Evolutionary conservation across 2,329 filamentous ascomycete genomes (phyloP), one percentile per base, ranked within the genome.

Genomic region (Claviceps purpurea): DNA sequence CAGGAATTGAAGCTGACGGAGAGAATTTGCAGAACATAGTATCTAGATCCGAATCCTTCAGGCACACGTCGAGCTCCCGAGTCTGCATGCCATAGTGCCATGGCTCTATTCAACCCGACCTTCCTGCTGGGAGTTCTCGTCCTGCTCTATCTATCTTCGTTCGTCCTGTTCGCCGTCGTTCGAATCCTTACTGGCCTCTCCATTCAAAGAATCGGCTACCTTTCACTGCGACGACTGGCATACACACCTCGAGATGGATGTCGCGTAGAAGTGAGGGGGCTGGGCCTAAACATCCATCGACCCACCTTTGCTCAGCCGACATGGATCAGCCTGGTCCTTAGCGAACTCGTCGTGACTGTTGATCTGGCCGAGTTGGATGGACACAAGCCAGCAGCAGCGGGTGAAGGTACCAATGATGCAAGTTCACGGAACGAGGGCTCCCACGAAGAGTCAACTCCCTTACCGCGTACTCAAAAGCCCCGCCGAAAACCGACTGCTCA

Each of bases 291-390:
- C 53, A 70, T 97, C 56, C 93, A 98, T 69, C 83, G 90, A 4
- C 93, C 93, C 13, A 97, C 93, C 5, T 97, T 98, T 69, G 89
- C 91, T 47, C 89, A 97, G 66, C 93, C 93, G 45, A 97, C 94
- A 56, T 97, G 91, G 89, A 73, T 95, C 60, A 97, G 90, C 65
- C 76, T 98, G 49, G 87, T 93, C 8, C 70, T 98, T 54, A 87
- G 82, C 61, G 93, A 96, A 64, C 73, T 96, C 49, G 86, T 83
- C 49, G 76, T 98, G 49, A 94, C 88, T 0, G 67, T 97, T 44
- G 88, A 98, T 64, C 73, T 89, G 46, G 77, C 79, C 55, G 77
- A 81, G 47, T 68, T 93, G 43, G 78, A 79, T 58, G 70, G 70
- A 26, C 72, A 71, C 51, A 77, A 74, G 58, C 54, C 61, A 30